Evolutionary conservation across 78 protist species (phyloP), one percentile per base, ranked within the genome.

Genomic region (Tieghemostelium lacteum): DNA sequence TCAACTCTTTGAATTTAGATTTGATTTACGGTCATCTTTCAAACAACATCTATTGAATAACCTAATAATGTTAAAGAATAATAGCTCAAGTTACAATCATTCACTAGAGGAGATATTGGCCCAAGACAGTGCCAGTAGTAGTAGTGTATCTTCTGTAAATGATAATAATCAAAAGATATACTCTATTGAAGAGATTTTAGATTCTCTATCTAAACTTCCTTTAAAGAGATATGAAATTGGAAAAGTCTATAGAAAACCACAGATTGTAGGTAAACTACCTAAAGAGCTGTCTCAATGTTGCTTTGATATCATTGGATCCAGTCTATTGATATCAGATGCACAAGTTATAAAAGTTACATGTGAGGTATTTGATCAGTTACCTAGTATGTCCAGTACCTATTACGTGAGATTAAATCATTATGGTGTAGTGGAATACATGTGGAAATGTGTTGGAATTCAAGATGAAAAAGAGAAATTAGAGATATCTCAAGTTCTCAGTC

Each of bases 381-480:
- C 75, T n/a, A 66, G 76, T 0, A 45, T 61, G 16, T 55, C 34
- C 29, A 65, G 67, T 58, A 36, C n/a, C 29, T 80, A 80, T 80
- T 20, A 36, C 45, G 29, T 80, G 24, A 57, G 88, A 49, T 34
- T 80, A 42, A 80, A 80, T 66, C 88, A 80, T 49, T 65, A 49
- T 54, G 88, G 88, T 57, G 67, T 80, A 10, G 88, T 67, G 1
- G 88, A 80, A 22, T 64, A 80, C 36, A 80, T 80, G 88, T 80
- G 88, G 88, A 49, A 71, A 52, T 55, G 19, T 20, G 66, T 80
- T 66, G 88, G 88, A 28, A 80, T 80, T 62, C 61, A 33, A 6
- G 88, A 80, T 34, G 33, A 0, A 31, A 39, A 40, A 0, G 65
- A 31, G 39, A 49, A 49, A 36, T 31, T 36, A 55, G 88, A 80